phyloP scores from a whole-genome alignment of 192 early-diverging fungal genomes.

The Coemansia sp. region DNA sequence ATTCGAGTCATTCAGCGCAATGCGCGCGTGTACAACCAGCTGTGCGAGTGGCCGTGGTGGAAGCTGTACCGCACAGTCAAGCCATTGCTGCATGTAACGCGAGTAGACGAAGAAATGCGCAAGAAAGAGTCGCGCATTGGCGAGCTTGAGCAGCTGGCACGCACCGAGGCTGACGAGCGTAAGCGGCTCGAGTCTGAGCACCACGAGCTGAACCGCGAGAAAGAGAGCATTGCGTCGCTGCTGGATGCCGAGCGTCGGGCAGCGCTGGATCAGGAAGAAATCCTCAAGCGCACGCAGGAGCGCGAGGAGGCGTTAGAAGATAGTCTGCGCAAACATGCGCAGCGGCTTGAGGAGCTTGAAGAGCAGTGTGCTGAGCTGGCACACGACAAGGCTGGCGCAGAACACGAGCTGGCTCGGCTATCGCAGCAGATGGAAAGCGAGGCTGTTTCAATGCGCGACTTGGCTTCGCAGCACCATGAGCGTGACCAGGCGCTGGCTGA shows the following conservation, averaged over 20 bases:
- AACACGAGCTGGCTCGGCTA: conserved; percentile 15
- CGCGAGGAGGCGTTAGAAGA: conserved; percentile 67
- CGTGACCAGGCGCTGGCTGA: conserved; percentile 60
- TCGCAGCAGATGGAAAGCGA: conserved; percentile 66
- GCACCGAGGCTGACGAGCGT: conserved; percentile 62
- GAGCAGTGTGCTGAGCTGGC: conserved; percentile 60
- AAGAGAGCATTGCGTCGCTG: conserved; percentile 65
- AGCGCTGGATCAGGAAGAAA: conserved; percentile 80
- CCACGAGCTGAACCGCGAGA: conserved; percentile 66
- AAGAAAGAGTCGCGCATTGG: conserved; percentile 68
- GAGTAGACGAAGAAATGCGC: conserved; percentile 77
- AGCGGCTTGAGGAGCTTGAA: conserved; percentile 67
- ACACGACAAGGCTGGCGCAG: conserved; percentile 37
- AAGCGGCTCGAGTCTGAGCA: conserved; percentile 59
- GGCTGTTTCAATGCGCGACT: conserved; percentile 51
- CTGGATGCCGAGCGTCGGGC: conserved; percentile 73
- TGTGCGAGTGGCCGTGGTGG: conserved; percentile 97
- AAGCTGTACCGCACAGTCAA: conserved; percentile 90
- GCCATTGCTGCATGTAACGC: conserved; percentile 80
- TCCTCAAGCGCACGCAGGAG: conserved; percentile 77
- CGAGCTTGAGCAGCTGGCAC: conserved; percentile 69
- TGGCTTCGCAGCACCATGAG: conserved; percentile 60
- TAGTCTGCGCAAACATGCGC: conserved; percentile 60
- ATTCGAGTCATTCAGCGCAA: conserved; percentile 95
- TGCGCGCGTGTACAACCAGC: conserved; percentile 81